Evolutionary conservation across 345 rosid species (phyloP).

Genomic region (Hibiscus tridactylites): DNA sequence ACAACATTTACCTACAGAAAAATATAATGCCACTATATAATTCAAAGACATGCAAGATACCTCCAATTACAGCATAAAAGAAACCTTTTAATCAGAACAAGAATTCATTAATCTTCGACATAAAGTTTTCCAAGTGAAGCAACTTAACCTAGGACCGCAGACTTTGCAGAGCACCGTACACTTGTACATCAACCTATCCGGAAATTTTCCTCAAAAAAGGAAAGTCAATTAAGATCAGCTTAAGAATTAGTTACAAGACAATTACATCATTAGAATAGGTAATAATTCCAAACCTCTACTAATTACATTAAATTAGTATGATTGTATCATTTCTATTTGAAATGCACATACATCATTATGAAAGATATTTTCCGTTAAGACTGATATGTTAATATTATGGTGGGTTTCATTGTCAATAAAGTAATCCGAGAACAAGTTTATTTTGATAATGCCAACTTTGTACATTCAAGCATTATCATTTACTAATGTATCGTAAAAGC

Average conservation of each 20-base stretch:
- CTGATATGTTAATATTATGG: neutral
- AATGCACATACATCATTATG: neutral
- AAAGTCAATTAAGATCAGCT: neutral
- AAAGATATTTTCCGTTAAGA: neutral
- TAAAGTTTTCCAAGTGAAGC: neutral
- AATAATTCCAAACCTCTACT: neutral
- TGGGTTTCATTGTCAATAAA: neutral
- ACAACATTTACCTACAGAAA: neutral
- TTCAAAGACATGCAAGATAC: neutral
- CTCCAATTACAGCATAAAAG: too few relatives aligned
- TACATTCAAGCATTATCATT: too few relatives aligned
- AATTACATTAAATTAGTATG: neutral
- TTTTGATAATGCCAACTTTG: too few relatives aligned
- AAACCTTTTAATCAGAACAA: neutral
- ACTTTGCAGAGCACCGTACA: neutral
- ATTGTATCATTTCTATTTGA: neutral
- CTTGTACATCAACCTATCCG: neutral
- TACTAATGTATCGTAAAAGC: too few relatives aligned
- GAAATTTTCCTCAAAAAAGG: neutral
- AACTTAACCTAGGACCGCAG: neutral
- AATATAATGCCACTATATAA: neutral
- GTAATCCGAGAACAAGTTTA: too few relatives aligned
- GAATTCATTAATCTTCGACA: neutral
- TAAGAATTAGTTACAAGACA: neutral
- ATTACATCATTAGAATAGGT: neutral